Conservation (phyloP, 106 monocot species). For the Dioscorea dumetorum region DNA sequence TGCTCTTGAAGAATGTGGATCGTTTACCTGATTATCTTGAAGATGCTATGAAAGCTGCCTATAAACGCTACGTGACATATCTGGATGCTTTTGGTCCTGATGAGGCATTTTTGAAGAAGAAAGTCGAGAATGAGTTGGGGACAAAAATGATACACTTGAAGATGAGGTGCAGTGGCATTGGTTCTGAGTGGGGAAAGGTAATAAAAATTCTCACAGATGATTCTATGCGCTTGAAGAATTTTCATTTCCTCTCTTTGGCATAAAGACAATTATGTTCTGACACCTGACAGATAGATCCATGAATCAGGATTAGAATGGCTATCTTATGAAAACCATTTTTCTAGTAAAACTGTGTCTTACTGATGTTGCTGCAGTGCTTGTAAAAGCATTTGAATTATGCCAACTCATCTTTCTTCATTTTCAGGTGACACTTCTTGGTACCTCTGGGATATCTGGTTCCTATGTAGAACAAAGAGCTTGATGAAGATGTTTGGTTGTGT, state of each 20-base stretch:
- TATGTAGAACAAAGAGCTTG: constrained; percentile 78
- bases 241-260: not conserved
- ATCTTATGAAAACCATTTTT: too few relatives aligned
- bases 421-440: constrained; percentile 78
- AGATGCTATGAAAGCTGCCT: constrained; percentile 68
- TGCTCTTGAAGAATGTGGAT: constrained; percentile 53
- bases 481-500: not conserved
- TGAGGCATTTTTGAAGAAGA: constrained; percentile 74
- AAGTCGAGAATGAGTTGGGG: constrained; percentile 88
- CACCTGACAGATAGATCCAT: not conserved
- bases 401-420: constrained; percentile 5
- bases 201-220: not conserved
- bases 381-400: not conserved
- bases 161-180: constrained; percentile 92
- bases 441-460: constrained; percentile 80
- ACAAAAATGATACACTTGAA: constrained; percentile 94
- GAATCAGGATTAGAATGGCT: too few relatives aligned
- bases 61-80: constrained; percentile 78
- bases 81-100: constrained; percentile 84
- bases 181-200: constrained; percentile 98
- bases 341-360: too few relatives aligned
- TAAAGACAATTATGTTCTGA: not conserved
- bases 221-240: not conserved
- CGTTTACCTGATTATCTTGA: constrained; percentile 55
- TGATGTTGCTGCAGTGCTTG: not conserved